A percentile compares a stretch with the other conserved stretches of the same genome.
Evolutionary conservation across 2,329 filamentous ascomycete genomes (phyloP).

Genomic region (Macrophomina tecta): DNA sequence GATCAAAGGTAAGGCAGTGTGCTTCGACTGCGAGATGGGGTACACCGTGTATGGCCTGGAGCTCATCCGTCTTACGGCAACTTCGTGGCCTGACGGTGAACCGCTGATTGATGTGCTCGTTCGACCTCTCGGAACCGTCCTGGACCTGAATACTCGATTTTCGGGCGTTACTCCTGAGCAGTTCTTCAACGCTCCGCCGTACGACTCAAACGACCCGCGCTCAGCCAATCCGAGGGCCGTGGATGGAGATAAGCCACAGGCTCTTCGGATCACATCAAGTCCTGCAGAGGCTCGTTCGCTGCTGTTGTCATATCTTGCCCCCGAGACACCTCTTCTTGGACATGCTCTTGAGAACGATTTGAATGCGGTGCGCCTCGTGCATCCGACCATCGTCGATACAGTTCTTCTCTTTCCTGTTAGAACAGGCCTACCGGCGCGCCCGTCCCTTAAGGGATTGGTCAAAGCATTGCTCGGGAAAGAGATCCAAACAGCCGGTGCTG

Average conservation of each 20-base stretch:
- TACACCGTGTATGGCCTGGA: constrained; percentile 90
- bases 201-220: constrained; percentile 29
- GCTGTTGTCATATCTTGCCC: constrained; percentile 76
- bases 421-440: constrained; percentile 75
- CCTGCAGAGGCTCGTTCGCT: constrained; percentile 76
- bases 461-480: constrained; percentile 71
- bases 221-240: constrained; percentile 24
- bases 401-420: constrained; percentile 82
- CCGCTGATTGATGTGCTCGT: constrained; percentile 84
- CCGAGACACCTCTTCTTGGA: constrained; percentile 82
- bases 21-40: constrained; percentile 97
- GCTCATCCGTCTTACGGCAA: constrained; percentile 85
- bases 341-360: constrained; percentile 97
- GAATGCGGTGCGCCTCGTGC: constrained; percentile 82
- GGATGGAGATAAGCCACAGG: constrained; percentile 35
- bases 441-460: constrained; percentile 78
- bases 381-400: constrained; percentile 85
- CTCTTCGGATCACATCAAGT: constrained; percentile 75
- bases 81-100: constrained; percentile 81
- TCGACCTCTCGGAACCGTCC: constrained; percentile 77
- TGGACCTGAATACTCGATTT: constrained; percentile 91
- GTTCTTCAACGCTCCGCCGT: constrained; percentile 66
- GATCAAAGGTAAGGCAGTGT: constrained; percentile 64
- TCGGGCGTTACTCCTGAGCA: constrained; percentile 85
- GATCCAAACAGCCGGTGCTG: constrained; percentile 74